phyloP scores from a whole-genome alignment of 129 eudicot species.

The Helichrysum umbraculigerum region DNA sequence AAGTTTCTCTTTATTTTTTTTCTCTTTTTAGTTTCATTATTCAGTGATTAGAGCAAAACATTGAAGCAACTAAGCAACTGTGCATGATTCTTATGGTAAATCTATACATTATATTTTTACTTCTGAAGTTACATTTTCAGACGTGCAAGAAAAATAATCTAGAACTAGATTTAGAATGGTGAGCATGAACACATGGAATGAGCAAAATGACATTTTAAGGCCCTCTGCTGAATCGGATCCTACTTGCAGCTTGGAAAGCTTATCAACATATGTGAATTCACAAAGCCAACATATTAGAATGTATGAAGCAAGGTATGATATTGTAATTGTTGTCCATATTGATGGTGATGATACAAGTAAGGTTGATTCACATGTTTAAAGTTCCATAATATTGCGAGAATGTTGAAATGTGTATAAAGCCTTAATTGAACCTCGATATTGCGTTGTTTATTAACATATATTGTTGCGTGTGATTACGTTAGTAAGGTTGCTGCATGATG shows the following conservation, averaged over 20 bases:
- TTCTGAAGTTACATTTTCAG: constrained; percentile 26
- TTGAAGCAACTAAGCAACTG: too few species aligned
- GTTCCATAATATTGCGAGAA: too few species aligned
- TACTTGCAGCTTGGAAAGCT: constrained; percentile 9
- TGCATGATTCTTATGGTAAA: constrained; percentile 25
- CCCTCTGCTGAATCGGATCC: constrained; percentile 23
- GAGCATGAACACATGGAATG: constrained; percentile 29
- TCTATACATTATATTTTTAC: constrained; percentile 34
- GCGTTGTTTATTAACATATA: too few species aligned
- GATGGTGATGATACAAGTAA: constrained; percentile 38
- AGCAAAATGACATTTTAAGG: constrained; percentile 21
- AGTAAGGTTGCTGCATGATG: too few species aligned
- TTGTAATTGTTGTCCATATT: constrained; percentile 7
- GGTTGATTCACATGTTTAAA: constrained; percentile 34
- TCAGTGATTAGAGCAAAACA: too few species aligned
- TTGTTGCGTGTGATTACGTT: too few species aligned
- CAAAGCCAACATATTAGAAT: constrained; percentile 28
- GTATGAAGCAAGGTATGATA: constrained; percentile 34
- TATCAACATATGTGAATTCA: constrained; percentile 29
- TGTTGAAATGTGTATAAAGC: too few species aligned
- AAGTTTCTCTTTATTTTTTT: too few species aligned
- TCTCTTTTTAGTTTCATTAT: too few species aligned
- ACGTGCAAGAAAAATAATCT: constrained; percentile 39
- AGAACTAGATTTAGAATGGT: constrained; percentile 16
- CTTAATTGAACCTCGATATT: too few species aligned